Evolutionary conservation across 306 rosid genomes (phyloP), one percentile per base, ranked within the genome.

Genomic region (Mimosa bimucronata): DNA sequence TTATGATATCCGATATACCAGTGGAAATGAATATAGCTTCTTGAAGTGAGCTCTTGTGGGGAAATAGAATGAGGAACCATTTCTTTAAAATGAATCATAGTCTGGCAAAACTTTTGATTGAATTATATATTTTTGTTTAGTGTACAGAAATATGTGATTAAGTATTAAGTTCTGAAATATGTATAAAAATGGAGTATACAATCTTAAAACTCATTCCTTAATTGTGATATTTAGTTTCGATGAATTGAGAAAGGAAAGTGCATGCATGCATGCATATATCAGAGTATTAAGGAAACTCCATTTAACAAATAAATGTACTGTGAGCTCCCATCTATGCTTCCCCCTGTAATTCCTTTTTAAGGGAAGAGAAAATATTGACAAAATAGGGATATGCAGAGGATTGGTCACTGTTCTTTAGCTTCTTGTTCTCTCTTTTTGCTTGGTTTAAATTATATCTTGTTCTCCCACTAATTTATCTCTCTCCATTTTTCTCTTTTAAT

Each of bases 161-260:
- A 61, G 25, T 61, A 28, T 14, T 61, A 61, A 61, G 26, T 26
- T 61, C 66, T 60, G 37, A 78, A 41, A 23, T 65, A 12, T 26
- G 67, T 72, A 45, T 67, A 67, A 29, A 38, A 77, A 4, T 31
- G 53, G 53, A 28, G 52, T 31, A 26, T 19, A 41, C 57, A 44
- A 72, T 85, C 53, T 34, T 55, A 11, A 16, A 38, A 45, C 9
- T 70, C 72, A 64, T 80, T 66, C 79, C 44, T 42, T 45, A 55
- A 42, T 40, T 77, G 53, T 46, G 13, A 58, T 28, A 53, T 25
- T 77, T 77, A 50, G 62, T 61, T 45, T 37, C 44, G 21, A 72
- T 42, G 23, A 64, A 72, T 50, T 30, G 44, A 55, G 71, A 79
- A 52, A 53, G 48, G 70, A 45, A 19, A 42, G 25, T 19, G n/a